Conservation (phyloP, 352 stramenopile species). For the Proteromonas lacertae region DNA sequence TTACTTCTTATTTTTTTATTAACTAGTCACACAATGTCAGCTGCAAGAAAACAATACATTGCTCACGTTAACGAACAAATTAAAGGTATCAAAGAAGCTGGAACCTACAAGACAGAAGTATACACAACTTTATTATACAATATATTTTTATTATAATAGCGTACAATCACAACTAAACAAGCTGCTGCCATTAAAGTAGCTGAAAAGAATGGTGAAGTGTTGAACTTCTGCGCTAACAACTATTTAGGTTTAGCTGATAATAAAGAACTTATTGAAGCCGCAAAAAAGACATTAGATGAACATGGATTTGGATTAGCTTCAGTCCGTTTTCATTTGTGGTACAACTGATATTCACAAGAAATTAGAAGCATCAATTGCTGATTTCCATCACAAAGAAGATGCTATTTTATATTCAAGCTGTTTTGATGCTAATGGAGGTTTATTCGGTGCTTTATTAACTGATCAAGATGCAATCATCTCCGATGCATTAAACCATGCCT, state of each 20-base stretch:
- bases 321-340: constrained; percentile 66
- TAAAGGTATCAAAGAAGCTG: no score
- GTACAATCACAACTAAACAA: no score
- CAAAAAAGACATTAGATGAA: constrained; percentile 29
- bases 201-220: constrained; percentile 22
- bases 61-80: no score
- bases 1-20: no score
- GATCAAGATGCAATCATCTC: constrained; percentile 57
- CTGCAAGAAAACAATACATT: no score
- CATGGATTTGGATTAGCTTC: constrained; percentile 51
- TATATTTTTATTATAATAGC: no score
- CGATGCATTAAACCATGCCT: constrained; percentile 52
- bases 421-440: constrained; percentile 62
- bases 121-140: no score
- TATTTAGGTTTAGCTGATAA: constrained; percentile 59
- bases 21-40: no score
- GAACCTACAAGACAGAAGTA: no score
- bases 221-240: constrained; percentile 77
- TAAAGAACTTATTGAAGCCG: constrained; percentile 31
- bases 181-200: no score
- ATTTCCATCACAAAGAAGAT: constrained; percentile 66
- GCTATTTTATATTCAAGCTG: constrained; percentile 63
- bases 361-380: constrained; percentile 37
- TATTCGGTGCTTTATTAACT: constrained; percentile 48
- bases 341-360: constrained; percentile 63